Percentiles rank a stretch among this genome's conserved stretches.
Conservation (phyloP, 2,329 filamentous ascomycete genomes). For the Chrysoporthe deuterocubensis region DNA sequence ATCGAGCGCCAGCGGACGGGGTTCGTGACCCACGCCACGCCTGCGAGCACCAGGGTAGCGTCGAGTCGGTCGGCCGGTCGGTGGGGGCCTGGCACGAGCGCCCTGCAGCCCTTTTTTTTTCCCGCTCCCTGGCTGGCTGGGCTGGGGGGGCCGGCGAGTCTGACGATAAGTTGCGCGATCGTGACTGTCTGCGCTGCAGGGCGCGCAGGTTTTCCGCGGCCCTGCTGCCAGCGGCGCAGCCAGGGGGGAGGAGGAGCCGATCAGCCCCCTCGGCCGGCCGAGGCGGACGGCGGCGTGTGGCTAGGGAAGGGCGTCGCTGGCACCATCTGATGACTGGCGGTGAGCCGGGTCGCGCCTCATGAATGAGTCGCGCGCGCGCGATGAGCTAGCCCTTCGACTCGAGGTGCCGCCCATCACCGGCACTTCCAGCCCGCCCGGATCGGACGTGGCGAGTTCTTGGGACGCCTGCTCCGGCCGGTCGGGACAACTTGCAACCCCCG, state of each 20-base stretch:
- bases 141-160: too few species aligned
- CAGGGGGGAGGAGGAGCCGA: background rate
- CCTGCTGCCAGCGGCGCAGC: background rate
- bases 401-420: background rate
- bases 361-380: background rate
- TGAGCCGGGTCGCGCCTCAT: background rate
- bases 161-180: too few species aligned
- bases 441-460: background rate
- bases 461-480: background rate
- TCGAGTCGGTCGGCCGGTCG: too few species aligned
- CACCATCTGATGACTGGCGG: background rate
- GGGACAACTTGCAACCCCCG: background rate
- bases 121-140: too few species aligned
- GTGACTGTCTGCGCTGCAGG: too few species aligned
- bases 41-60: background rate
- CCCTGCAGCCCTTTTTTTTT: too few species aligned
- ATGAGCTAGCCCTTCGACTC: background rate
- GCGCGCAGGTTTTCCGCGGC: too few species aligned
- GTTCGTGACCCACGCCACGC: background rate
- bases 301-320: background rate
- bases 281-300: background rate
- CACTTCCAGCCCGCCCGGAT: background rate
- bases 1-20: background rate
- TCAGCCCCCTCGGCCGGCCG: background rate
- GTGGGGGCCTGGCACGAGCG: too few species aligned